These are phyloP conservation scores for Penicillium mononematosum DNA, from an alignment of 495 filamentous ascomycete genomes.

Conservation along the genomic window DNA sequence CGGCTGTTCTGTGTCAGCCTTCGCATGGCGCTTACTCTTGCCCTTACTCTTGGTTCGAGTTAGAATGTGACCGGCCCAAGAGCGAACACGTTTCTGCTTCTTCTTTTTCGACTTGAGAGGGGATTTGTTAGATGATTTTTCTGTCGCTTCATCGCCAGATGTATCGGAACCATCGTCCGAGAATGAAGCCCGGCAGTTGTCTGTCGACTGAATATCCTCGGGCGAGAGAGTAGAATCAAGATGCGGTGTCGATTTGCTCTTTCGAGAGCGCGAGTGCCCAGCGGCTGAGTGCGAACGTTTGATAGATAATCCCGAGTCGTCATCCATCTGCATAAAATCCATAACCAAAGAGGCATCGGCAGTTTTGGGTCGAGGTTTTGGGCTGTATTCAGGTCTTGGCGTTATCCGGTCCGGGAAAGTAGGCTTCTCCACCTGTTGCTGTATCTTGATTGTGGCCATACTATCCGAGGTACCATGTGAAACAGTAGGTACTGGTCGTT, in stretches of 20 bases:
- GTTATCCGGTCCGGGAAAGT: conserved; percentile 63
- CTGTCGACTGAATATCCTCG: conserved; percentile 31
- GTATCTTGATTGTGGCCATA: conserved; percentile 50
- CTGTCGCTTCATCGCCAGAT: conserved; percentile 26
- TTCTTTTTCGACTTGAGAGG: conserved; percentile 60
- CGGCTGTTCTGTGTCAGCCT: conserved; percentile 20
- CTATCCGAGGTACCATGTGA: conserved; percentile 74
- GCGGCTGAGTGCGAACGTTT: conserved; percentile 41
- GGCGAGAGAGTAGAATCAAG: conserved; percentile 26
- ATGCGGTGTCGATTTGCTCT: conserved; percentile 36
- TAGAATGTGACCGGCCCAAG: conserved; percentile 76
- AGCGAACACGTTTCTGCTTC: conserved; percentile 75
- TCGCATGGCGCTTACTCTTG: conserved; percentile 37
- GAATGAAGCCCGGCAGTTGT: conserved; percentile 32
- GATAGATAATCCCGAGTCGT: conserved; percentile 18
- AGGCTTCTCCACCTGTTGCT: conserved; percentile 41
- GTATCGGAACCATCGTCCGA: conserved; percentile 37
- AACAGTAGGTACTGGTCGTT: conserved; percentile 68
- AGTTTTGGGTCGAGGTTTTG: conserved; percentile 47
- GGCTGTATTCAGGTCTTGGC: conserved; percentile 52
- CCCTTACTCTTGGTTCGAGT: conserved; percentile 66
- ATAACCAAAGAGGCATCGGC: conserved; percentile 52
- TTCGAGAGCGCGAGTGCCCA: conserved; percentile 37
- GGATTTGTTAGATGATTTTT: conserved; percentile 27
- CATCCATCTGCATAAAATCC: conserved; percentile 21